phyloP scores from a whole-genome alignment of 192 early-diverging fungal genomes.

The Dispira parvispora region DNA sequence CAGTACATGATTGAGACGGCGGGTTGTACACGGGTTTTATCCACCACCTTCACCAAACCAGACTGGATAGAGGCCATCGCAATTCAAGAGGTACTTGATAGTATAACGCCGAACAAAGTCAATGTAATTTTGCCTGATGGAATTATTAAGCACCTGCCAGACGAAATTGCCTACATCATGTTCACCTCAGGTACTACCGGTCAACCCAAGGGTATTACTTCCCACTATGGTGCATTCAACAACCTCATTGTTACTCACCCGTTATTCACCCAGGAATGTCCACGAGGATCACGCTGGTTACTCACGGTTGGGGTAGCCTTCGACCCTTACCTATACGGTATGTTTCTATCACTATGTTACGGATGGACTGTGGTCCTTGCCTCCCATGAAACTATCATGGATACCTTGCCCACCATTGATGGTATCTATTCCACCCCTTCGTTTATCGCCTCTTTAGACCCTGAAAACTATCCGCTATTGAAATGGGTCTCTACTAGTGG shows the following conservation, averaged over 20 bases:
- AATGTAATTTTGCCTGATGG: too few relatives aligned
- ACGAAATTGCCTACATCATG: not conserved
- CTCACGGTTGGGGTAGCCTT: not conserved
- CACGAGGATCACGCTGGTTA: not conserved
- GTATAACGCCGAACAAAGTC: too few relatives aligned
- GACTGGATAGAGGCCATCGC: too few relatives aligned
- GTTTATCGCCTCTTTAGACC: not conserved
- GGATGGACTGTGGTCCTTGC: not conserved
- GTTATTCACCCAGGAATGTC: not conserved
- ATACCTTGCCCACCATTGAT: not conserved
- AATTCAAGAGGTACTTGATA: too few relatives aligned
- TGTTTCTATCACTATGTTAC: not conserved
- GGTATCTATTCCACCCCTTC: not conserved
- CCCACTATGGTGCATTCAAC: not conserved
- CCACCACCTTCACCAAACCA: too few relatives aligned
- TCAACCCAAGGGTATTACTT: not conserved
- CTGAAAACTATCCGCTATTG: not conserved
- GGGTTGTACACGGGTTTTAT: too few relatives aligned
- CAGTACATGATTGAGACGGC: too few relatives aligned
- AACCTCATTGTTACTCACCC: not conserved
- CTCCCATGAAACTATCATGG: not conserved
- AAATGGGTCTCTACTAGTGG: not conserved
- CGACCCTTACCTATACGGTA: not conserved
- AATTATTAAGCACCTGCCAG: not conserved
- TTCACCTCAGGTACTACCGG: slow-evolving; percentile 7